Base-by-base conservation (phyloP, 2,329 filamentous ascomycete species). In the Ophiostoma montium region DNA sequence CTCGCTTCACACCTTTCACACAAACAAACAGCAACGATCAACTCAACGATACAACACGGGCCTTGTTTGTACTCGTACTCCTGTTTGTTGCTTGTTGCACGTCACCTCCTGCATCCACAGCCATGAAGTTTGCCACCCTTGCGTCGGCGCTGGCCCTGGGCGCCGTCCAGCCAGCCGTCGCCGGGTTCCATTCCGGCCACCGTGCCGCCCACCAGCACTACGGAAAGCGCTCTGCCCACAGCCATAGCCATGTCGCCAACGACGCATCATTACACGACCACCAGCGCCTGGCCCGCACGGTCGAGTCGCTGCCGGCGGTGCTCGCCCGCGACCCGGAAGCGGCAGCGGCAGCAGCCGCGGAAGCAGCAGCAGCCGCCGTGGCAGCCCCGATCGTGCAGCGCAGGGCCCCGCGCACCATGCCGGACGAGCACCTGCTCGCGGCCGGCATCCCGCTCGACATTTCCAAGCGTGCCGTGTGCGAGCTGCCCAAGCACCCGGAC, bases 401-500 rank as follows among this genome's bases (percentile, higher is more conserved):
- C 39, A 42, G 30, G 39, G 23, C 23, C 8, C 50, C 56, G 16
- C 56, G 53, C 35, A 55, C 59, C 47, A 52, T 78, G 30, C 27
- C n/a, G 15, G 48, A 49, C 65, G 47, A 43, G 12, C 10, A 8
- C 5, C 36, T 33, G 6, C 11, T 33, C 3, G 42, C 39, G 23
- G 39, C 15, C 21, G 39, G 39, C n/a, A 42, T 42, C 12, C 39
- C 39, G 8, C 39, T 42, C 21, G 39, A 42, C n/a, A 42, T 42
- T 6, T 10, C 5, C 7, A 80, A 78, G 65, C 72, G 76, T 56
- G 67, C 68, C 33, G 66, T 65, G 50, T 89, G 85, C 65, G 59
- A 70, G 49, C 84, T 89, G 58, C 84, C 85, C 11, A 67, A 70
- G 32, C 71, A 83, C 59, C 71, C 75, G 30, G 81, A 82, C 48